Evolutionary conservation across 768 basidiomycete genomes (phyloP).

Genomic region (Plicaturopsis crispa): DNA sequence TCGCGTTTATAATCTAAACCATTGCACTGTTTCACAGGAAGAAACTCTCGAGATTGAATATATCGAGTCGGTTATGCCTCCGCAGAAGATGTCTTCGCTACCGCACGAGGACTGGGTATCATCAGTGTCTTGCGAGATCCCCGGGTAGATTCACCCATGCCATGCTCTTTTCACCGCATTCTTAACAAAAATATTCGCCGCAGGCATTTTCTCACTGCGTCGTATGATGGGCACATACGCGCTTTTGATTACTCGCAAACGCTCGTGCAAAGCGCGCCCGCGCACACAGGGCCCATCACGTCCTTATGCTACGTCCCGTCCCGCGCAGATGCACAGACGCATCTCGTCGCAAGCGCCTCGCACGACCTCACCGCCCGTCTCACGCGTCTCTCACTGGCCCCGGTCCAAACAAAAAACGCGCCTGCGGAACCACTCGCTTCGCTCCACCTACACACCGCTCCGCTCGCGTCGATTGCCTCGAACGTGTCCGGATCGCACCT

Average conservation of each 20-base stretch:
- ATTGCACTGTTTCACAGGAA: slow-evolving; percentile 41
- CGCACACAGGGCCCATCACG: slow-evolving; percentile 63
- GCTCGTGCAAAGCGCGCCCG: slow-evolving; percentile 35
- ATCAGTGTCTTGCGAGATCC: slow-evolving; percentile 54
- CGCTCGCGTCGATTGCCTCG: slow-evolving; percentile 65
- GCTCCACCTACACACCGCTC: slow-evolving; percentile 76
- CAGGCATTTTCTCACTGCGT: slow-evolving; percentile 69
- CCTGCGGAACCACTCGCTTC: slow-evolving; percentile 48
- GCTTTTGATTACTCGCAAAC: slow-evolving; percentile 67
- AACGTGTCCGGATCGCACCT: slow-evolving; percentile 52
- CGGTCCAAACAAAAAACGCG: too few species aligned
- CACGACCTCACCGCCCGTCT: slow-evolving; percentile 74
- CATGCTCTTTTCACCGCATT: not conserved
- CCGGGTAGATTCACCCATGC: slow-evolving; percentile 32
- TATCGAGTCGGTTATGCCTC: slow-evolving; percentile 83
- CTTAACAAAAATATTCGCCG: not conserved
- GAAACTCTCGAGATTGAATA: slow-evolving; percentile 91
- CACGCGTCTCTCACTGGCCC: slow-evolving; percentile 26
- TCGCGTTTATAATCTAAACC: not conserved
- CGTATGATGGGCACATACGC: slow-evolving; percentile 75
- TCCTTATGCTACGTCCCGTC: slow-evolving; percentile 49
- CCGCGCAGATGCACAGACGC: slow-evolving; percentile 18
- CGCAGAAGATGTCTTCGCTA: slow-evolving; percentile 69
- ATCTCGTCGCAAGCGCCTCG: slow-evolving; percentile 59
- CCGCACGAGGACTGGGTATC: slow-evolving; percentile 96